Evolutionary conservation across 2,329 filamentous ascomycete genomes (phyloP).

Genomic region (Botrytis squamosa): DNA sequence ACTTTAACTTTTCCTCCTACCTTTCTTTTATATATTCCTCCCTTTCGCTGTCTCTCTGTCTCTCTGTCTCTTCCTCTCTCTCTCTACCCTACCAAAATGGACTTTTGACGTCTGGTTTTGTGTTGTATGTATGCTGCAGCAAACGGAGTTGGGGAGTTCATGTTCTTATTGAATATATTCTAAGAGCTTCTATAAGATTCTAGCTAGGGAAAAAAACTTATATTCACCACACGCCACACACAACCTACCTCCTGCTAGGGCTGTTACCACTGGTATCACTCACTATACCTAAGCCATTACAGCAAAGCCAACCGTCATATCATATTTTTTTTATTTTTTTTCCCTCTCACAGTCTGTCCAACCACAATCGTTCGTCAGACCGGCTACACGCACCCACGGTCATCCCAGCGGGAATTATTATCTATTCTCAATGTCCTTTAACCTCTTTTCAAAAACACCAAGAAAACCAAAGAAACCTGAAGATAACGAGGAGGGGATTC

Average conservation of each 20-base stretch:
- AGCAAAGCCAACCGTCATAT: neutral
- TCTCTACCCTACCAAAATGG: neutral
- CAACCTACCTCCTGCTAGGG: neutral
- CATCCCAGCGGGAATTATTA: slow-evolving; percentile 21
- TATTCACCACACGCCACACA: slow-evolving; percentile 9
- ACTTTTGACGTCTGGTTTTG: neutral
- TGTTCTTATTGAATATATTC: neutral
- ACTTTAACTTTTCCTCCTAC: neutral
- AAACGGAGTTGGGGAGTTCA: neutral
- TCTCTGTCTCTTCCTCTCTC: neutral
- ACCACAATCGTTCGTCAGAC: slow-evolving; percentile 19
- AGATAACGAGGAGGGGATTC: slow-evolving; percentile 33
- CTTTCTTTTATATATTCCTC: too few species aligned
- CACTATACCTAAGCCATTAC: slow-evolving; percentile 2
- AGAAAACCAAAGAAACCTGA: slow-evolving; percentile 40
- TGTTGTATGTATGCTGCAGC: neutral
- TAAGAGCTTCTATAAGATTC: slow-evolving; percentile 16
- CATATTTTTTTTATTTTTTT: neutral
- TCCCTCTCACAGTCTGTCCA: slow-evolving; percentile 11
- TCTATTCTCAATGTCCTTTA: slow-evolving; percentile 26
- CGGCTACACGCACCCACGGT: slow-evolving; percentile 20
- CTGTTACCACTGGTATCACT: neutral
- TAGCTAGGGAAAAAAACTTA: slow-evolving; percentile 14
- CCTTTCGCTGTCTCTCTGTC: neutral
- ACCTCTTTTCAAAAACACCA: slow-evolving; percentile 40